A percentile compares a stretch with the other conserved stretches of the same genome.
Conservation (phyloP, 202 grass and related monocot genomes). For the Dendrocalamus latiflorus region DNA sequence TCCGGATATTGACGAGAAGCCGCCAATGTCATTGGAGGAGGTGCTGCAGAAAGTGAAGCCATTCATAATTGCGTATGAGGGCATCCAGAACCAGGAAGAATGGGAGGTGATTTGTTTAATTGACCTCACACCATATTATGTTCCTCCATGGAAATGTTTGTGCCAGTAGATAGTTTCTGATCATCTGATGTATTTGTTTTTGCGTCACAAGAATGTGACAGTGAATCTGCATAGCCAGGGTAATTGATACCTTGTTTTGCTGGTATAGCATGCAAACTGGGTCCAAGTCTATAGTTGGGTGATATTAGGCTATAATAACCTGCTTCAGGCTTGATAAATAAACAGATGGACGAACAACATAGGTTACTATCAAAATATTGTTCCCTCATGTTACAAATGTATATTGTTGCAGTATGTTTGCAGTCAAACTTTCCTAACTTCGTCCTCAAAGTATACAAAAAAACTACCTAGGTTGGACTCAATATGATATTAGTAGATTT, state of each 20-base stretch:
- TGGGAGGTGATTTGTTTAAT: too few species aligned
- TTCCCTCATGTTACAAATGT: too few species aligned
- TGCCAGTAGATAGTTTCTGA: background rate
- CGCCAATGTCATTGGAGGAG: too few species aligned
- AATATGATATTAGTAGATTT: too few species aligned
- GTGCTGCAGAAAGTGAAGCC: too few species aligned
- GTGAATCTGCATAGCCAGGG: background rate
- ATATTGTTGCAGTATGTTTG: too few species aligned
- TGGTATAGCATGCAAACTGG: background rate
- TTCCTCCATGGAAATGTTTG: slow-evolving; percentile 1
- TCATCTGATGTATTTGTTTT: background rate
- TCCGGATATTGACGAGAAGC: slow-evolving; percentile 83
- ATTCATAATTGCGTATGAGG: too few species aligned
- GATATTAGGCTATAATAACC: background rate
- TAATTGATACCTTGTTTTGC: slow-evolving; percentile 7
- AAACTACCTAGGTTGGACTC: too few species aligned
- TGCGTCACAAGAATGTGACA: background rate
- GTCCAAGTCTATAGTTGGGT: background rate
- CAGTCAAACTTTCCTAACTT: too few species aligned
- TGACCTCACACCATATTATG: background rate
- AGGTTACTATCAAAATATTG: background rate
- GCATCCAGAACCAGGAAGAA: too few species aligned
- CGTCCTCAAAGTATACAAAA: too few species aligned
- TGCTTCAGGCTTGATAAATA: background rate
- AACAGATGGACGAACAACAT: background rate